Evolutionary conservation across 2,329 filamentous ascomycete genomes (phyloP).

Genomic region (Cadophora sp.): DNA sequence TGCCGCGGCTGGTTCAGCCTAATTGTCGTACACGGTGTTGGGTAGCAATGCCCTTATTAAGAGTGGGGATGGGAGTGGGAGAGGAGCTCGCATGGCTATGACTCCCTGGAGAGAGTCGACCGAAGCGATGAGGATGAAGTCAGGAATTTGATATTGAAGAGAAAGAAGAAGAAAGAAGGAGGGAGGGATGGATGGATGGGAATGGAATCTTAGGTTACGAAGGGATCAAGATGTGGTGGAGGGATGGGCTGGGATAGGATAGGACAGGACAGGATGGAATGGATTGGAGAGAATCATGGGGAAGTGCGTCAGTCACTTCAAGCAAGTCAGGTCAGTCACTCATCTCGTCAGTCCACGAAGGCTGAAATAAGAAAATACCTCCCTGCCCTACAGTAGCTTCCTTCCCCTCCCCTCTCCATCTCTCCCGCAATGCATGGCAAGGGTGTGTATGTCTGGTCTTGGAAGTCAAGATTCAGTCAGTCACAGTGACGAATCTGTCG

Average conservation of each 20-base stretch:
- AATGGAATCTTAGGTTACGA: slow-evolving; percentile 1
- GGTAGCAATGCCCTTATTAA: slow-evolving; percentile 40
- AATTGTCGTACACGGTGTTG: slow-evolving; percentile 38
- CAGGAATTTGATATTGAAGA: slow-evolving; percentile 2
- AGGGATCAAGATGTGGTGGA: neutral
- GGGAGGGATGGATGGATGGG: slow-evolving; percentile 4
- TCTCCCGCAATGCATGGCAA: neutral
- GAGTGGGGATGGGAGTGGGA: slow-evolving; percentile 31
- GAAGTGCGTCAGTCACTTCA: slow-evolving; percentile 4
- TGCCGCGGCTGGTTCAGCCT: slow-evolving; percentile 35
- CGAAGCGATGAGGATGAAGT: slow-evolving; percentile 16
- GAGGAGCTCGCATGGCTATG: slow-evolving; percentile 36
- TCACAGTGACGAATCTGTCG: slow-evolving; percentile 1
- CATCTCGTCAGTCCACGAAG: neutral
- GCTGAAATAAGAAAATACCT: neutral
- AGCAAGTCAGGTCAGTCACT: neutral
- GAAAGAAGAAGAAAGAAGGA: slow-evolving; percentile 17
- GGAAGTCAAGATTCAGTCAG: neutral
- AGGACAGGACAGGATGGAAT: neutral
- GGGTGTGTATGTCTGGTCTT: neutral
- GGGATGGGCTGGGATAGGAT: neutral
- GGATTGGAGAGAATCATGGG: slow-evolving; percentile 1
- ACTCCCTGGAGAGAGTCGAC: slow-evolving; percentile 24
- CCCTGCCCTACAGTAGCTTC: neutral
- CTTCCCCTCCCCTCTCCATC: neutral